These are phyloP conservation scores for Aspergillus sergii DNA, from an alignment of 2,329 filamentous ascomycete genomes.

Conservation along the genomic window DNA sequence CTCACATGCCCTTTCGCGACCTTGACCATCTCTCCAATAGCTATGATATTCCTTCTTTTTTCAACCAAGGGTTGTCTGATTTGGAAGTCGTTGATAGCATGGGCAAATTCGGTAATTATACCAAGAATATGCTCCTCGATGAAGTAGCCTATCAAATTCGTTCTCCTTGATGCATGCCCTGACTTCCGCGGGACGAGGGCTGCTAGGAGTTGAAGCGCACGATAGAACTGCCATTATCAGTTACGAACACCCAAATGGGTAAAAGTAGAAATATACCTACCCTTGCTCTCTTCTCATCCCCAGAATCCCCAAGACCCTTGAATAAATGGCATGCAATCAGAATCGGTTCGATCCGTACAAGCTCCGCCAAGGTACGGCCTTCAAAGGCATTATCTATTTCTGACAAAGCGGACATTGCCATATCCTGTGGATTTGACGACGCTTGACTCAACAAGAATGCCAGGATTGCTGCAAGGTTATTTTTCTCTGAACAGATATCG, in stretches of 20 bases:
- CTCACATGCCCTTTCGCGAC: slow-evolving; percentile 73
- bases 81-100: slow-evolving; percentile 71
- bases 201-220: slow-evolving; percentile 54
- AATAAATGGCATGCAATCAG: slow-evolving; percentile 78
- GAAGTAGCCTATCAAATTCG: slow-evolving; percentile 69
- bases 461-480: slow-evolving; percentile 61
- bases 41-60: slow-evolving; percentile 75
- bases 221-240: slow-evolving; percentile 44
- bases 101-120: slow-evolving; percentile 80
- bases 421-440: slow-evolving; percentile 67
- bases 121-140: slow-evolving; percentile 83
- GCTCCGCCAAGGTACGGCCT: slow-evolving; percentile 64
- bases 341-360: slow-evolving; percentile 76
- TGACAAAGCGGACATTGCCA: slow-evolving; percentile 68
- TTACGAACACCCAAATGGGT: neutral
- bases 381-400: slow-evolving; percentile 72
- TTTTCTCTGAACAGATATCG: slow-evolving; percentile 62
- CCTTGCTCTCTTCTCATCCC: slow-evolving; percentile 53
- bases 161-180: slow-evolving; percentile 51
- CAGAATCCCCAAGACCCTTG: slow-evolving; percentile 73
- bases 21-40: slow-evolving; percentile 84
- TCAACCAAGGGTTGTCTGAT: slow-evolving; percentile 64
- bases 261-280: slow-evolving; percentile 49
- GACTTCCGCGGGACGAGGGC: slow-evolving; percentile 54
- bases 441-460: slow-evolving; percentile 60